Evolutionary conservation across 2,329 filamentous ascomycete species (phyloP), one percentile per base, ranked within the genome.

Genomic region (Periconia sp.): DNA sequence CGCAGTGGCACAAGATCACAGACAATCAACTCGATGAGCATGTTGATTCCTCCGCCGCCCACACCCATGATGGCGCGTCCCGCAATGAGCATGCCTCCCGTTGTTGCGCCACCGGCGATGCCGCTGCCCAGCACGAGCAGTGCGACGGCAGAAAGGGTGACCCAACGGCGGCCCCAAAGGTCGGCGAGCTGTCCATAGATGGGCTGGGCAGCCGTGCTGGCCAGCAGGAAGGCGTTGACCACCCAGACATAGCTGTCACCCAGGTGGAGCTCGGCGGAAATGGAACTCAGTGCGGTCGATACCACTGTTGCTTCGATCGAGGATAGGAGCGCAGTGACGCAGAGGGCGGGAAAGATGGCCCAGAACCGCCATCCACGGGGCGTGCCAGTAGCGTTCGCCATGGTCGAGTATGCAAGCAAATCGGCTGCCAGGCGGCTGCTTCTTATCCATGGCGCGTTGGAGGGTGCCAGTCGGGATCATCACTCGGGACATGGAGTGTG

Each of bases 1-100:
- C 1, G 45, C 66, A 0, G 80, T 74, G 1, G 73, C 73, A 4
- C 77, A 79, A 30, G 66, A 71, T 9, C 42, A 12, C 29, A 40
- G 12, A 45, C 16, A n/a, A 80, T 69, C 16, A 78, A 67, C 11
- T 73, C 69, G 11, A 70, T 59, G 1, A 79, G 50, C 40, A 72
- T 56, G 29, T 61, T 68, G 51, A 73, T 63, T 0, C 75, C 75
- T 1, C 70, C 73, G 5, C 59, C 66, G 0, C 74, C 76, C 7
- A 74, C 52, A 0, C 81, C 81, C 43, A 83, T 78, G 4, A 84
- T 59, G 0, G 70, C 69, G 3, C 79, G 73, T 15, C 77, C 78
- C 48, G 66, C 74, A 16, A 85, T 78, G 3, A 85, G 64, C 63
- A 73, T 75, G 1, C 41, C 52, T 2, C 61, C 63, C 12, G 48